These are phyloP conservation scores for Pseudogymnoascus sp. DNA, from an alignment of 2,329 filamentous ascomycete species.

Conservation along the genomic window DNA sequence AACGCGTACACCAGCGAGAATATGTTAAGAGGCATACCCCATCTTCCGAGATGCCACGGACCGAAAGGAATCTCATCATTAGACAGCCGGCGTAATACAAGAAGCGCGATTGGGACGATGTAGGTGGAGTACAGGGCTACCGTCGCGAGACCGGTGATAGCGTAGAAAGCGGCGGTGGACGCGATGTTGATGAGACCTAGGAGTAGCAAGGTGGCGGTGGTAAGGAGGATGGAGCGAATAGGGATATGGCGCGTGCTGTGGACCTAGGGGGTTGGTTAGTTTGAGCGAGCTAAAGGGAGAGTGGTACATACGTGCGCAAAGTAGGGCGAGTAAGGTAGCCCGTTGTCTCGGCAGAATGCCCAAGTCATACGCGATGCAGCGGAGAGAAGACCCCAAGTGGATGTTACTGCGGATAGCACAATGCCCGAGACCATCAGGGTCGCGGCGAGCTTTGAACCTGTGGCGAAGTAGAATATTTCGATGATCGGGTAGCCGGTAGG, in stretches of 20 bases:
- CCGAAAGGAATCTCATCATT: constrained; percentile 18
- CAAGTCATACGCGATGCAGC: constrained; percentile 36
- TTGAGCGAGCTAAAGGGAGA: neutral
- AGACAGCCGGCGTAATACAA: constrained; percentile 35
- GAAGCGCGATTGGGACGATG: constrained; percentile 31
- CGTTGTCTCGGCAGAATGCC: constrained; percentile 36
- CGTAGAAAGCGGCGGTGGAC: constrained; percentile 35
- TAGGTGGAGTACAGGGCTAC: constrained; percentile 38
- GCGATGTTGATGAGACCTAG: constrained; percentile 37
- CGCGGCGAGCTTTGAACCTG: constrained; percentile 31
- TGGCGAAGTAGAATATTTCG: constrained; percentile 42
- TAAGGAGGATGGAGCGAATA: constrained; percentile 18
- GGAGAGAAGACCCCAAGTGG: constrained; percentile 25
- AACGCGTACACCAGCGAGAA: constrained; percentile 18
- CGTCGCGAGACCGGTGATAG: constrained; percentile 36
- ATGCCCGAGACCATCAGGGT: constrained; percentile 22
- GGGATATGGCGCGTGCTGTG: constrained; percentile 18
- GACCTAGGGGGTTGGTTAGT: constrained; percentile 14
- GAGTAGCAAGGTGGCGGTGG: constrained; percentile 27
- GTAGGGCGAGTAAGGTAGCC: constrained; percentile 29
- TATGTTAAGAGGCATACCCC: constrained; percentile 19
- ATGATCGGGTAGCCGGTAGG: constrained; percentile 48
- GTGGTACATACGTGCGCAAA: neutral
- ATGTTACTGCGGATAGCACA: constrained; percentile 28
- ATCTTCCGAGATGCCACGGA: constrained; percentile 18